Conservation (phyloP, 192 early-diverging fungal species). For the Backusella morwellensis region DNA sequence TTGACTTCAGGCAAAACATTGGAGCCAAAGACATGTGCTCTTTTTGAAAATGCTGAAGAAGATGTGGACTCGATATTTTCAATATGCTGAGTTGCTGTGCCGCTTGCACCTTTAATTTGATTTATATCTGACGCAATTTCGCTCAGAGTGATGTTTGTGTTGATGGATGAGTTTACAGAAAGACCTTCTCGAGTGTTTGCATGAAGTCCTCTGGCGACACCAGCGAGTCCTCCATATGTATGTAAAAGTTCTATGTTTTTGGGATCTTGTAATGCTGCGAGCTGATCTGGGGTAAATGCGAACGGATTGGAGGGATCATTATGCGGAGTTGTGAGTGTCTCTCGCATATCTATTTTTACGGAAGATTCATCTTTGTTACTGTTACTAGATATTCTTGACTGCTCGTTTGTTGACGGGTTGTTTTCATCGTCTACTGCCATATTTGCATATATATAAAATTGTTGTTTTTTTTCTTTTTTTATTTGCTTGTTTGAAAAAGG, state of each 20-base stretch:
- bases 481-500: neutral
- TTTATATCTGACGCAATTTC: constrained; percentile 10
- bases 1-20: constrained; percentile 72
- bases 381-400: neutral
- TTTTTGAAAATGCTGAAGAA: constrained; percentile 39
- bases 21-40: constrained; percentile 59
- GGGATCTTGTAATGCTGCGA: constrained; percentile 53
- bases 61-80: neutral
- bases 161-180: constrained; percentile 24
- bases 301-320: constrained; percentile 46
- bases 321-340: constrained; percentile 29
- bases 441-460: neutral
- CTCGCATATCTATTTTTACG: constrained; percentile 20
- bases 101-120: neutral
- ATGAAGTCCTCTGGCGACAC: constrained; percentile 48
- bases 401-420: neutral
- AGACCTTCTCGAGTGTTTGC: constrained; percentile 48
- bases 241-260: constrained; percentile 48
- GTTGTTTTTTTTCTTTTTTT: neutral
- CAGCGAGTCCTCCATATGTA: constrained; percentile 48
- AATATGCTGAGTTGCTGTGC: neutral
- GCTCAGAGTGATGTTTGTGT: constrained; percentile 33
- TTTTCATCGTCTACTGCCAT: neutral
- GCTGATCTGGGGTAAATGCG: constrained; percentile 49
- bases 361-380: neutral